These are phyloP conservation scores for Desmodesmus armatus DNA, from an alignment of 139 green algal species.

Conservation along the genomic window DNA sequence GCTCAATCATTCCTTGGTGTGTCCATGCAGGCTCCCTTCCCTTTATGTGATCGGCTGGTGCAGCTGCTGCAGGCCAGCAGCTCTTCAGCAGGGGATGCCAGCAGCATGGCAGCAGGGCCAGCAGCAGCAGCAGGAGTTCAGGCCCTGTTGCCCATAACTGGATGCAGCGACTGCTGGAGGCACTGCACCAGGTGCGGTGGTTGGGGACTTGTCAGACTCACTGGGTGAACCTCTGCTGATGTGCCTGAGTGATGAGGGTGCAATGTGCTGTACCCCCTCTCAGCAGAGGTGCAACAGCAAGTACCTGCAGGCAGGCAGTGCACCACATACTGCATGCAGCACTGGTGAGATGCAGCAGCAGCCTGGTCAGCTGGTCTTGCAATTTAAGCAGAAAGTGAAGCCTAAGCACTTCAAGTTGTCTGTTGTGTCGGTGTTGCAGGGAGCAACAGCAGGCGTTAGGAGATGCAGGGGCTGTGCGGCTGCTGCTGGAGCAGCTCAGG, in stretches of 20 bases:
- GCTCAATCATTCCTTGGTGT: no score
- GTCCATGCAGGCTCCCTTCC: no score
- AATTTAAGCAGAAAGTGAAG: background rate
- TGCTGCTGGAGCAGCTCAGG: background rate
- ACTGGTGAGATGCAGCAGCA: background rate
- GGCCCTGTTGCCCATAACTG: background rate
- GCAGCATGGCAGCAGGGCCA: no score
- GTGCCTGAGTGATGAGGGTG: background rate
- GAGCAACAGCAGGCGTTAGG: background rate
- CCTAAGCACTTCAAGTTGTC: no score
- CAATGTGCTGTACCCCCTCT: background rate
- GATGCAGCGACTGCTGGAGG: background rate
- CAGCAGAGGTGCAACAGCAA: background rate
- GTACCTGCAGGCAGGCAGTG: background rate
- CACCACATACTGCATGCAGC: background rate
- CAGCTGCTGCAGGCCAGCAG: background rate
- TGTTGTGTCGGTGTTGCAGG: background rate
- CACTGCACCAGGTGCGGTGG: slow-evolving; percentile 20
- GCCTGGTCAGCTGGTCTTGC: background rate
- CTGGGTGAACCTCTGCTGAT: no score
- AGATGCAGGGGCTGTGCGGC: background rate
- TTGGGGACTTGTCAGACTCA: no score
- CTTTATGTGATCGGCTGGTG: no score
- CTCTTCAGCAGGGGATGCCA: background rate
- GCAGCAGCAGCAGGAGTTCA: background rate